Conservation (phyloP, 305 asterid species). For the Stenogyne calaminthoides region DNA sequence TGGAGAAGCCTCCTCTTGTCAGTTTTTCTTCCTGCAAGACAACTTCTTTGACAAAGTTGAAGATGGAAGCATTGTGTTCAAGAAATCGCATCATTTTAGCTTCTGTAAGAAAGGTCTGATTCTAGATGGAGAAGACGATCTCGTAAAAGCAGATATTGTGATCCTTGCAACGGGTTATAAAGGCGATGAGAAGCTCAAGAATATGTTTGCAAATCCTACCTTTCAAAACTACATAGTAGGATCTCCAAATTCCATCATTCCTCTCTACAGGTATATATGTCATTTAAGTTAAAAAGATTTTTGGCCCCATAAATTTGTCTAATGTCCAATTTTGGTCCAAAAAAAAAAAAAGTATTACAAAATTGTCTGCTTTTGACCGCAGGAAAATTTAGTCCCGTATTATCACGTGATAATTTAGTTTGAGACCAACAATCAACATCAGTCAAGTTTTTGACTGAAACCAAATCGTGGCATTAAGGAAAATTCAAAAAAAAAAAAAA, state of each 20-base stretch:
- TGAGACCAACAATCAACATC: too few relatives aligned
- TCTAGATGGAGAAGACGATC: constrained; percentile 43
- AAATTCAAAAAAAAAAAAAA: too few relatives aligned
- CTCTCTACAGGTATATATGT: constrained; percentile 55
- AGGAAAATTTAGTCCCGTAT: too few relatives aligned
- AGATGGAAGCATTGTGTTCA: constrained; percentile 56
- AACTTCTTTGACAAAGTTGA: constrained; percentile 58
- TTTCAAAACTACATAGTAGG: constrained; percentile 45
- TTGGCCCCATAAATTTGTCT: too few relatives aligned
- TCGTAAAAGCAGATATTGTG: constrained; percentile 51
- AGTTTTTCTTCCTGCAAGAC: constrained; percentile 32
- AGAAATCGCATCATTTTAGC: constrained; percentile 32
- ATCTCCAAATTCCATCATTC: constrained; percentile 39
- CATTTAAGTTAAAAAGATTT: too few relatives aligned
- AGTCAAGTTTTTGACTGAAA: too few relatives aligned
- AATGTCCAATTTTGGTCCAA: too few relatives aligned
- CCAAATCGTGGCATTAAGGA: too few relatives aligned
- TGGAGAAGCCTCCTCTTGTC: constrained; percentile 49
- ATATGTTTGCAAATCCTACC: constrained; percentile 48
- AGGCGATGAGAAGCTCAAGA: constrained; percentile 67
- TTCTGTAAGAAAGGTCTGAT: constrained; percentile 56
- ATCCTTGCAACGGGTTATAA: constrained; percentile 68
- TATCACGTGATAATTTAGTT: too few relatives aligned
- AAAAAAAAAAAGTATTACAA: too few relatives aligned
- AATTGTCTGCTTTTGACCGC: too few relatives aligned